These are phyloP conservation scores for Eucalyptus caleyi DNA, from an alignment of 345 rosid species.

Conservation along the genomic window DNA sequence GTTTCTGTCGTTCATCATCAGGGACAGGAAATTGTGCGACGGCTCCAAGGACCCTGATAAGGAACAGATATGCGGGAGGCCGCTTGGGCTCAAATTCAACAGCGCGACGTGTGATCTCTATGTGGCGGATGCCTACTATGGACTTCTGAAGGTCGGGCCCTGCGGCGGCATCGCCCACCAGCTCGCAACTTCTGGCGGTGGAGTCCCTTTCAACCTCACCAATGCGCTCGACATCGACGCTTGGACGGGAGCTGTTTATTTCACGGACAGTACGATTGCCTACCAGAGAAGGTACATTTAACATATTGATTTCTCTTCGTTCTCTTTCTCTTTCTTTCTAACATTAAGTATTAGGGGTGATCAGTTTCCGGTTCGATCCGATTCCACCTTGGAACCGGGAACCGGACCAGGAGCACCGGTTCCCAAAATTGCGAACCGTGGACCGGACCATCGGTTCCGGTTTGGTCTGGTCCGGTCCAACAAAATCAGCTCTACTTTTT, in stretches of 20 bases:
- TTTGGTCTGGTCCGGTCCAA: rapidly evolving
- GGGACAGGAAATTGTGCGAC: slow-evolving; percentile 23
- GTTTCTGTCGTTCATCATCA: neutral
- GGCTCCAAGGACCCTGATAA: slow-evolving; percentile 7
- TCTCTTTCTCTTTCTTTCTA: neutral
- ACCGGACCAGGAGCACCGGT: too few relatives aligned
- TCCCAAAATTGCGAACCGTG: too few relatives aligned
- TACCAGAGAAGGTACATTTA: slow-evolving; percentile 29
- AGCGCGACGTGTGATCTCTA: slow-evolving; percentile 31
- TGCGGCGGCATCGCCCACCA: slow-evolving; percentile 22
- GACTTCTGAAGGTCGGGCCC: slow-evolving; percentile 27
- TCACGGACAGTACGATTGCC: slow-evolving; percentile 31
- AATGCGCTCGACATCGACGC: slow-evolving; percentile 37
- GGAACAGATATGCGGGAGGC: slow-evolving; percentile 42
- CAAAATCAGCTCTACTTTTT: too few relatives aligned
- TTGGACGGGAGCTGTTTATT: slow-evolving; percentile 22
- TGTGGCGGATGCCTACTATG: slow-evolving; percentile 50
- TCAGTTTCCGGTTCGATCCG: rapidly evolving
- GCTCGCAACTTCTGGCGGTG: slow-evolving; percentile 14
- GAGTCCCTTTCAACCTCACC: slow-evolving; percentile 21
- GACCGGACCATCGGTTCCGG: too few relatives aligned
- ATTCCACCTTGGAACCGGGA: too few relatives aligned
- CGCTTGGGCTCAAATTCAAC: slow-evolving; percentile 36
- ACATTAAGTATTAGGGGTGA: neutral
- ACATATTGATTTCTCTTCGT: neutral